Percentiles rank a stretch among this genome's conserved stretches.
phyloP scores from a whole-genome alignment of 306 rosid species.

The Myrica gale region DNA sequence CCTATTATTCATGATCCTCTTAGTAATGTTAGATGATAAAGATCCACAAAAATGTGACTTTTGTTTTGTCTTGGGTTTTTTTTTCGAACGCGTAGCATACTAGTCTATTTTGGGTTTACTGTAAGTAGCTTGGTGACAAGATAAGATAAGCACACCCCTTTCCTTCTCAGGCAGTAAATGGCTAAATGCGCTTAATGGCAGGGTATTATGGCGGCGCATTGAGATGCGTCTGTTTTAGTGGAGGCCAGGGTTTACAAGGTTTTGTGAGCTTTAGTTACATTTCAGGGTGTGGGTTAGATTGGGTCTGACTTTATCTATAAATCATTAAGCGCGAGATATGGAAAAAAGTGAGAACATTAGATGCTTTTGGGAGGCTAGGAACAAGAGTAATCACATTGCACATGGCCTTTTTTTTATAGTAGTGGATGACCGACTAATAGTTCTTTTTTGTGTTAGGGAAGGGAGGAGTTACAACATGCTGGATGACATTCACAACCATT shows the following conservation, averaged over 20 bases:
- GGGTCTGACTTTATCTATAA: background rate
- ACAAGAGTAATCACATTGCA: background rate
- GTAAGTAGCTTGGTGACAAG: no score
- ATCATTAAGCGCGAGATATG: background rate
- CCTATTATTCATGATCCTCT: background rate
- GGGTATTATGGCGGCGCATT: background rate
- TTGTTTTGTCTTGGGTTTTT: no score
- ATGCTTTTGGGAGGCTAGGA: background rate
- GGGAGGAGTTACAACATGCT: constrained; percentile 88
- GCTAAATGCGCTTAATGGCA: background rate
- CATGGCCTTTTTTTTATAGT: background rate
- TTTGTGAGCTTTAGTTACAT: background rate
- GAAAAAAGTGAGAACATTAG: background rate
- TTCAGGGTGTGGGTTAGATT: background rate
- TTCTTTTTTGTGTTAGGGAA: constrained; percentile 53
- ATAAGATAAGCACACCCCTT: no score
- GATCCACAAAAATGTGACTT: background rate
- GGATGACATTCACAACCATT: constrained; percentile 87
- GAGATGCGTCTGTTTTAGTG: background rate
- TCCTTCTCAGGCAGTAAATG: background rate
- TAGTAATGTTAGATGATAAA: background rate
- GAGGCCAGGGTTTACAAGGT: background rate
- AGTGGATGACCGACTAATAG: constrained; percentile 9
- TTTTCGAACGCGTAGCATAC: no score
- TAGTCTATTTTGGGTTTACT: no score